Evolutionary conservation across 164 flowering plant species (phyloP).

Genomic region (Nelumbo lutea): DNA sequence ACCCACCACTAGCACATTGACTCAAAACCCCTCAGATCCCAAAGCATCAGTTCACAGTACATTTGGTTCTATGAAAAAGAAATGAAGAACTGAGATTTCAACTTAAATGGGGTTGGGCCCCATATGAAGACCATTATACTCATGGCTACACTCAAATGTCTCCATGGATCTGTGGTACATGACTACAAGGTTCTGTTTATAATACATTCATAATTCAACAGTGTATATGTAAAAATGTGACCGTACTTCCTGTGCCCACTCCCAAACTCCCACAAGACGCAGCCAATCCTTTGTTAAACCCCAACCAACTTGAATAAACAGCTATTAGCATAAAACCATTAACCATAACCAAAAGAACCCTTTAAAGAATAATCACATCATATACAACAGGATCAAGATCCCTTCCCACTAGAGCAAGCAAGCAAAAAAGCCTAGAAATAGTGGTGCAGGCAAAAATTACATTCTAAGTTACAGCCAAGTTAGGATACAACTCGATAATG

Average conservation of each 20-base stretch:
- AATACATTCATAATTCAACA: neutral
- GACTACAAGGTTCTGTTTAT: neutral
- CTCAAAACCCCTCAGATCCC: too few species aligned
- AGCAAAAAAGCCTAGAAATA: slow-evolving; percentile 20
- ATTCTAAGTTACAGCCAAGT: slow-evolving; percentile 26
- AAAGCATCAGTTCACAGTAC: too few species aligned
- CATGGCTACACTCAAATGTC: neutral
- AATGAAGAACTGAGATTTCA: too few species aligned
- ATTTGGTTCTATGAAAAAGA: too few species aligned
- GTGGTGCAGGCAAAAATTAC: slow-evolving; percentile 26
- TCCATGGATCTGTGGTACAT: neutral
- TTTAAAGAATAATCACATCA: slow-evolving; percentile 44
- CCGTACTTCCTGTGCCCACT: neutral
- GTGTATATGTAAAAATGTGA: neutral
- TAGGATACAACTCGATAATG: slow-evolving; percentile 26
- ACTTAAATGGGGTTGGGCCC: too few species aligned
- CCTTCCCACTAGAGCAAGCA: slow-evolving; percentile 26
- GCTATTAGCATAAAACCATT: slow-evolving; percentile 14
- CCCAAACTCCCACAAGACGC: neutral
- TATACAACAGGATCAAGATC: slow-evolving; percentile 41
- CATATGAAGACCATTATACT: too few species aligned
- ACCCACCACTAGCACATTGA: too few species aligned
- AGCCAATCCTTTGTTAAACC: slow-evolving; percentile 6
- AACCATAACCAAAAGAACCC: slow-evolving; percentile 18
- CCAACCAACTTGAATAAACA: slow-evolving; percentile 25